A percentile compares a stretch with the other conserved stretches of the same genome.
These are phyloP conservation scores for Ceratobasidium sp. DNA, from an alignment of 1,284 basidiomycete genomes.

Conservation along the genomic window DNA sequence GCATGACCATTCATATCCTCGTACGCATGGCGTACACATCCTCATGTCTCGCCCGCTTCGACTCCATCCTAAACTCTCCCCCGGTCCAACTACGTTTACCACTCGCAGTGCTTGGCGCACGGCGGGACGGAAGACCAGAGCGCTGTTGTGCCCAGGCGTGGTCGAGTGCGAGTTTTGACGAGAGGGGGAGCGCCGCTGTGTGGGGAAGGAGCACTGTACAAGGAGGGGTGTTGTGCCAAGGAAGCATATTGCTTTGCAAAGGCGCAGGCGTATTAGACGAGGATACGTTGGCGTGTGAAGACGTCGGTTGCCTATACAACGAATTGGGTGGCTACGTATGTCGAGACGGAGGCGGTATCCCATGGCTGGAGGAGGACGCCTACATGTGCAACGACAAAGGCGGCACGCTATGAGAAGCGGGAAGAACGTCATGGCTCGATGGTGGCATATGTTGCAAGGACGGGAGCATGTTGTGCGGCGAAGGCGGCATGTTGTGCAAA, in stretches of 20 bases:
- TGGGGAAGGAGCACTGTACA: background rate
- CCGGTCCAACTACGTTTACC: slow-evolving; percentile 52
- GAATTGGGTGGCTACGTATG: slow-evolving; percentile 1
- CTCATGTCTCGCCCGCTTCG: slow-evolving; percentile 39
- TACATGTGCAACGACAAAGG: background rate
- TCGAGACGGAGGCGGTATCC: slow-evolving; percentile 7
- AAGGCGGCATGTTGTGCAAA: background rate
- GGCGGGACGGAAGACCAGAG: slow-evolving; percentile 46
- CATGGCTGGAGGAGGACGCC: background rate
- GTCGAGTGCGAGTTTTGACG: slow-evolving; percentile 18
- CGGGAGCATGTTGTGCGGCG: background rate
- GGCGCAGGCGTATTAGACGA: slow-evolving; percentile 55
- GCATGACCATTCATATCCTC: background rate
- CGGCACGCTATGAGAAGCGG: background rate
- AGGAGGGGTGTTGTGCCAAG: slow-evolving; percentile 21
- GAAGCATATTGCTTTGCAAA: slow-evolving; percentile 55
- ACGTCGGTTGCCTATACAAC: slow-evolving; percentile 46
- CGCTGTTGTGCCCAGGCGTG: background rate
- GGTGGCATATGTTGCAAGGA: background rate
- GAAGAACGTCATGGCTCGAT: background rate
- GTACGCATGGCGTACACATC: slow-evolving; percentile 7
- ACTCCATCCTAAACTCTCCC: slow-evolving; percentile 38
- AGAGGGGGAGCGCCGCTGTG: background rate
- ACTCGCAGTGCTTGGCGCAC: slow-evolving; percentile 52
- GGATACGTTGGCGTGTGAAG: slow-evolving; percentile 28